Conservation (phyloP, 1,139 yeast species). For the Nakaseomyces sp. region DNA sequence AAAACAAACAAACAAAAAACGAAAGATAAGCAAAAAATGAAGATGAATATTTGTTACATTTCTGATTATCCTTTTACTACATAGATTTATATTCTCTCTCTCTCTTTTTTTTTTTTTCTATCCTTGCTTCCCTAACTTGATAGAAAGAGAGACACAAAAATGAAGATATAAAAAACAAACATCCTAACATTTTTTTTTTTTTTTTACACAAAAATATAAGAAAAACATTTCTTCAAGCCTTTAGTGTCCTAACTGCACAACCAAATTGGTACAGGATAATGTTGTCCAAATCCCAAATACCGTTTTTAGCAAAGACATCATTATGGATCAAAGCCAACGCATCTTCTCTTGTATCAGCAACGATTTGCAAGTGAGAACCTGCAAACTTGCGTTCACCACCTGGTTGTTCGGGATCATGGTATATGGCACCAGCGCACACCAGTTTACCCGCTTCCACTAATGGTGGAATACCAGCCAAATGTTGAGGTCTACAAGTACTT, state of each 20-base stretch:
- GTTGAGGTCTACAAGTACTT: conserved; percentile 46
- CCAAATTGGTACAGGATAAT: conserved; percentile 52
- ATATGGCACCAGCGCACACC: conserved; percentile 59
- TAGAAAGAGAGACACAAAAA: too few relatives aligned
- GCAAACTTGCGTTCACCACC: conserved; percentile 49
- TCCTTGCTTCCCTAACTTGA: too few relatives aligned
- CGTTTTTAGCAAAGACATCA: conserved; percentile 56
- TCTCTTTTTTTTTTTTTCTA: too few relatives aligned
- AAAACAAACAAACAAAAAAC: too few relatives aligned
- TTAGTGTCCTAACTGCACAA: conserved; percentile 38
- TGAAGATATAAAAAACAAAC: too few relatives aligned
- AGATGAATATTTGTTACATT: too few relatives aligned
- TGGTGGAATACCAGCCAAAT: conserved; percentile 47
- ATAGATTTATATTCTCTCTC: too few relatives aligned
- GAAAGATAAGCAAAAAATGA: too few relatives aligned
- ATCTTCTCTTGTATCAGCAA: conserved; percentile 56
- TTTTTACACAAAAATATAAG: too few relatives aligned
- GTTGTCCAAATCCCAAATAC: conserved; percentile 68
- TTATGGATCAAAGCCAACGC: conserved; percentile 52
- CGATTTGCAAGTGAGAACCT: conserved; percentile 58
- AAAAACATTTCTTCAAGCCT: conserved; percentile 22
- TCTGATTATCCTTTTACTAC: too few relatives aligned
- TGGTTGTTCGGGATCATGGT: conserved; percentile 35
- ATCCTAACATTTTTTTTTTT: too few relatives aligned
- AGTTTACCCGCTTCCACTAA: conserved; percentile 46